Evolutionary conservation across 768 basidiomycete species (phyloP), one percentile per base, ranked within the genome.

Genomic region (Tricholomella constricta): DNA sequence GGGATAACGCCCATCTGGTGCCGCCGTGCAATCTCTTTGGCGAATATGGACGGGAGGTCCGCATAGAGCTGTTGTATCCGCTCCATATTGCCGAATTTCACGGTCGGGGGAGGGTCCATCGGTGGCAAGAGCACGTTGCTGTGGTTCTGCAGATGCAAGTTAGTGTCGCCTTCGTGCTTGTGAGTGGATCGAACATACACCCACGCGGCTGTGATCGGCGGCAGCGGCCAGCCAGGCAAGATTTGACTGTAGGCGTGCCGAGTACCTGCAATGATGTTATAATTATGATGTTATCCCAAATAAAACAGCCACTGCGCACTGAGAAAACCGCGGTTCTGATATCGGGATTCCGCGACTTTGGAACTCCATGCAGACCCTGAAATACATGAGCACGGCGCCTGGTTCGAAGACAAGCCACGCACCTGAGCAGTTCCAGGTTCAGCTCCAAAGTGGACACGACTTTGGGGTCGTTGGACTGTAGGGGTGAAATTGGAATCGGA

Each of bases 401-500:
- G 20, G 56, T 38, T 26, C 36, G 50, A 56, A 43, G 27, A 40
- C 12, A 47, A 46, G 35, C 37, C 27, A 67, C 79, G 32, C 50
- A 91, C 89, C 79, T 85, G 52, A 91, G 67, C 35, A 91, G 69
- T 55, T 90, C 88, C 0, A 76, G 69, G 57, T 91, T 91, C 29
- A 91, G 71, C 51, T 88, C 84, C 37, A 91, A 66, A 38, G 91
- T 77, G 9, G 78, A 69, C 32, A 76, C 71, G 32, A 84, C 84
- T 69, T 86, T 89, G 27, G 80, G 58, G 57, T 63, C 51, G 41
- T 51, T 59, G 22, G 60, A 26, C 6, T 53, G 45, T 19, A 61
- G 37, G 2, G 59, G 53, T 2, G 58, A 27, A 25, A 56, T 58
- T 4, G 66, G 60, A 14, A 56, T 45, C 55, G 62, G 29, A 46